Percentiles rank a stretch among this genome's conserved stretches.
phyloP scores from a whole-genome alignment of 2,329 filamentous ascomycete species.

The Metarhizium brunneum region DNA sequence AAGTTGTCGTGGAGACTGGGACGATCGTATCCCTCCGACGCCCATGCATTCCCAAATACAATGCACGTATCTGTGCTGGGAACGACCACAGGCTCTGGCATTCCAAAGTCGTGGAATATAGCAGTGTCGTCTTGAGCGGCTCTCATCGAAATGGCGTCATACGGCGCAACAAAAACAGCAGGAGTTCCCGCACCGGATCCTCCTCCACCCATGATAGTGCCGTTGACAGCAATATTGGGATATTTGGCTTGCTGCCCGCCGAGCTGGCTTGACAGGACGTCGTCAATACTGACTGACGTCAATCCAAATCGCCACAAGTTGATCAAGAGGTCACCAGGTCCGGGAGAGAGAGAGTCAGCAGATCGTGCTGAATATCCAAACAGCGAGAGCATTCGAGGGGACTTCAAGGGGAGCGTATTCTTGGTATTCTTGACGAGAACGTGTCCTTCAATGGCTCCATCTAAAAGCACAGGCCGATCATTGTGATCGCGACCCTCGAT shows the following conservation, averaged over 20 bases:
- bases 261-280: slow-evolving; percentile 14
- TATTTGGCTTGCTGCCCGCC: neutral
- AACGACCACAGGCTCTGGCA: slow-evolving; percentile 36
- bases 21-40: slow-evolving; percentile 61
- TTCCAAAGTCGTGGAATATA: slow-evolving; percentile 49
- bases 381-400: slow-evolving; percentile 41
- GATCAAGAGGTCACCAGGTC: slow-evolving; percentile 21
- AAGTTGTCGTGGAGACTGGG: slow-evolving; percentile 55
- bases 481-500: slow-evolving; percentile 44
- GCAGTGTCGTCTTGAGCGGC: slow-evolving; percentile 46
- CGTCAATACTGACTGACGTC: neutral
- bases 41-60: slow-evolving; percentile 57
- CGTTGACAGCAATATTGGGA: slow-evolving; percentile 29
- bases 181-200: slow-evolving; percentile 40
- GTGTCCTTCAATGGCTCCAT: slow-evolving; percentile 53
- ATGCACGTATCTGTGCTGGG: slow-evolving; percentile 52
- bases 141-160: slow-evolving; percentile 42
- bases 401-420: slow-evolving; percentile 42
- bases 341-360: slow-evolving; percentile 32
- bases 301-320: slow-evolving; percentile 24
- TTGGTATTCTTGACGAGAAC: slow-evolving; percentile 55
- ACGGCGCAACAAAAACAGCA: slow-evolving; percentile 40
- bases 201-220: slow-evolving; percentile 31
- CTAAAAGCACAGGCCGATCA: slow-evolving; percentile 29
- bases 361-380: slow-evolving; percentile 50